These are phyloP conservation scores for Gymnopilus junonius DNA, from an alignment of 768 basidiomycete genomes.

Conservation along the genomic window DNA sequence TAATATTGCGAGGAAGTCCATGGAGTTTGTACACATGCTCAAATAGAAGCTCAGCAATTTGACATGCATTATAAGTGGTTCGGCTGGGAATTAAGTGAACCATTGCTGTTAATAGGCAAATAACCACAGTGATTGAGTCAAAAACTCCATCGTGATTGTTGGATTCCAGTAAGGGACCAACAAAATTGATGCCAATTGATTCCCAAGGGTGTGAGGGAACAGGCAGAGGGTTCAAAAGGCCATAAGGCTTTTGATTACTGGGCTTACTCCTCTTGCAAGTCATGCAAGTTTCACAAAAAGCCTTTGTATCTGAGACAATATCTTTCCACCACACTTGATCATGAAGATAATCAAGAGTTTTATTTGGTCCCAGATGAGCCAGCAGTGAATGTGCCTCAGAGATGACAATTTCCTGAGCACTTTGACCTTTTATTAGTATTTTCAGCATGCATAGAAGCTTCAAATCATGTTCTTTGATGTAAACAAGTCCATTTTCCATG, in stretches of 20 bases:
- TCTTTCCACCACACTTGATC: slow-evolving; percentile 48
- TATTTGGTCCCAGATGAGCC: slow-evolving; percentile 39
- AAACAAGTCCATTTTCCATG: slow-evolving; percentile 20
- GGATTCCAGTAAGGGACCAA: slow-evolving; percentile 20
- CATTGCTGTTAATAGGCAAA: slow-evolving; percentile 27
- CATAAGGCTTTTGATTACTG: no score
- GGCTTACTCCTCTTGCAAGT: no score
- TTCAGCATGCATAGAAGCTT: slow-evolving; percentile 28
- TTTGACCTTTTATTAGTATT: slow-evolving; percentile 16
- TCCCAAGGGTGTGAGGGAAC: slow-evolving; percentile 33
- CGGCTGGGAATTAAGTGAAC: slow-evolving; percentile 31
- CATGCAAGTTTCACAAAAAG: no score
- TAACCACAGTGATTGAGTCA: slow-evolving; percentile 33
- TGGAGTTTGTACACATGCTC: slow-evolving; percentile 38
- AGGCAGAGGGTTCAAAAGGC: no score
- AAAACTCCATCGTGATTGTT: slow-evolving; percentile 22
- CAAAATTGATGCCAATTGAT: slow-evolving; percentile 21
- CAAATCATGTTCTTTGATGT: slow-evolving; percentile 5
- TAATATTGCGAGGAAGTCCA: slow-evolving; percentile 40
- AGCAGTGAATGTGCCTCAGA: slow-evolving; percentile 42
- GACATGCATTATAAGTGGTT: slow-evolving; percentile 31
- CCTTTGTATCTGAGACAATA: no score
- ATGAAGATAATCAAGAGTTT: slow-evolving; percentile 35
- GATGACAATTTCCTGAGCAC: no score
- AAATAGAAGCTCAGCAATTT: slow-evolving; percentile 41